Base-by-base conservation (phyloP, 805 yeast species). In the Candida glaebosa region DNA sequence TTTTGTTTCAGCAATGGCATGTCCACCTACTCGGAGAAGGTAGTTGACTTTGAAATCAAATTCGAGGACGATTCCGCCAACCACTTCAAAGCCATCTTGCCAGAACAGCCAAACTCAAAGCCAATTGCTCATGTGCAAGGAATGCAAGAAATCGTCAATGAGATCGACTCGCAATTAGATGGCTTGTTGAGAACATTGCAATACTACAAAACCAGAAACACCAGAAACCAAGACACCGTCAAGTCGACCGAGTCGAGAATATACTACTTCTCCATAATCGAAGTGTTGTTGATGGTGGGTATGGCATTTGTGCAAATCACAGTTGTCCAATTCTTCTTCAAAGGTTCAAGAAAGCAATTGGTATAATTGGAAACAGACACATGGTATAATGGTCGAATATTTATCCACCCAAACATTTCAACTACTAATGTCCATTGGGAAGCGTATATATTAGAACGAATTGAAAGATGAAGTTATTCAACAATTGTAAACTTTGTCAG, bases 191-290 rank as follows among this genome's bases (percentile, higher is more conserved):
- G 74, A 50, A 69, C 81, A 30, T 67, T 91, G 58, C 86, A 83
- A 53, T 85, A 90, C 65, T 89, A 90, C 73, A 85, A 82, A 65
- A 82, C 95, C 9, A 83, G 99, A 70, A 91, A 87, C 65, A 81
- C 81, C 67, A 79, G 98, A 68, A 91, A 91, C 68, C 93, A 87
- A 78, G 79, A 84, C 38, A 87, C 96, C 33, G 96, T 87, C 48
- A 73, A 74, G 61, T 79, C 87, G 38, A 87, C 96, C 24, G 87
- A 83, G 56, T 69, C 82, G 15, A 80, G 95, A 58, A 76, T 87
- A 45, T 82, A 84, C 58, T 87, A 83, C 77, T 78, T 86, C 56
- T 81, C 90, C 35, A 65, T 86, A 40, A 64, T 79, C 44, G 89
- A 84, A 58, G 84, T 87, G 49, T 59, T 78, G 32, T 70, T 84